Base-by-base conservation (phyloP, 1,139 yeast genomes). In the Diutina scorzettiae region DNA sequence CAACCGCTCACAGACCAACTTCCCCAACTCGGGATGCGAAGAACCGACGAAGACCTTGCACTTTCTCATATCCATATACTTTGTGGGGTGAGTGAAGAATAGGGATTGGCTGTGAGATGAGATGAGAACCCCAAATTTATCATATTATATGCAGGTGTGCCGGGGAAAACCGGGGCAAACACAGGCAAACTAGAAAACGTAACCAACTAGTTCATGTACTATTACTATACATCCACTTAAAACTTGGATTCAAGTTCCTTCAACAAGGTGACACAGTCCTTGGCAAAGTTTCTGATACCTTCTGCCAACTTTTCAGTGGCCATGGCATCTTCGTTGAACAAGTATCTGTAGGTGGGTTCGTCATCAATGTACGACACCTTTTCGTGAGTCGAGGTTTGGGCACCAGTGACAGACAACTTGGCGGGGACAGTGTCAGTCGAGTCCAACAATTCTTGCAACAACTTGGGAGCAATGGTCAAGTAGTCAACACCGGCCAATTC, bases 401-500 rank as follows among this genome's bases (percentile, higher is more conserved):
- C 66, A 44, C 81, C 78, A 44, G 73, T 64, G 41, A 79, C 74
- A 53, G 84, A 81, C 66, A 91, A 80, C 51, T 78, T 70, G 69
- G 78, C 69, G 63, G 96, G 96, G 53, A 93, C 84, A 34, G 77
- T 63, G 41, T 73, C 96, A 46, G 66, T 59, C 42, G 96, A 83
- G 74, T 79, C 79, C 64, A 77, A 64, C 62, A 91, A 78, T 69
- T 86, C 84, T 69, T 89, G 96, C 66, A 91, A 79, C 58, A 91
- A 76, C 63, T 75, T 76, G 62, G 98, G 98, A 55, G 98, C 76
- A 58, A 91, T 89, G 61, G 99, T 91, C 70, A 91, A 76, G 78
- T 69, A 93, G 66, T 91, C 99, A 62, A 86, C 83, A 66, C 98
- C 99, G 50, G 98, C 97, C 57, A 91, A 76, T 54, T 94, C 95